Percentiles rank a stretch among this genome's conserved stretches.
phyloP scores from a whole-genome alignment of 371 early-diverging fungal genomes.

The Coemansia sp. region DNA sequence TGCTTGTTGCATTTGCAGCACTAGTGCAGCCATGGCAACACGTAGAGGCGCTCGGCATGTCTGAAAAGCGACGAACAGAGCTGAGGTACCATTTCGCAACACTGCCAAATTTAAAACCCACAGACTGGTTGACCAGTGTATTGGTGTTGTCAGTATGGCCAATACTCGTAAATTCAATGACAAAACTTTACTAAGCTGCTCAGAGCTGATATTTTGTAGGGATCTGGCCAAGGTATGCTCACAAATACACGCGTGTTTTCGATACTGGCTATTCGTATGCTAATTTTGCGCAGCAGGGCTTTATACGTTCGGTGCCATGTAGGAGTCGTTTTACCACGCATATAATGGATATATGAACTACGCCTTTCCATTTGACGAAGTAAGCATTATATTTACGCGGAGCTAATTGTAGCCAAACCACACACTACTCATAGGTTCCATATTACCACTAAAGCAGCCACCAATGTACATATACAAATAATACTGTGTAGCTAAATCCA shows the following conservation, averaged over 20 bases:
- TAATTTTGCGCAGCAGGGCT: not conserved
- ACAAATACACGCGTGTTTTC: not conserved
- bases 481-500: slow-evolving; percentile 70
- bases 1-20: slow-evolving; percentile 10
- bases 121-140: too few relatives aligned
- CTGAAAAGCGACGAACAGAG: slow-evolving; percentile 38
- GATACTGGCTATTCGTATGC: not conserved
- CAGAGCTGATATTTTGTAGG: slow-evolving; percentile 25
- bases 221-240: slow-evolving; percentile 1
- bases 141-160: too few relatives aligned
- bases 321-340: slow-evolving; percentile 88
- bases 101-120: not conserved
- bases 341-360: slow-evolving; percentile 78
- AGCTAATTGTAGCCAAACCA: not conserved
- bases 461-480: not conserved
- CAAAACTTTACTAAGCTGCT: not conserved
- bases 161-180: not conserved
- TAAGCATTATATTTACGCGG: slow-evolving; percentile 15
- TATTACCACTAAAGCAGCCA: not conserved
- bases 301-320: not conserved
- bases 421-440: not conserved
- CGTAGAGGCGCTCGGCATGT: slow-evolving; percentile 38
- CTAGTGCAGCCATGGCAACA: slow-evolving; percentile 8
- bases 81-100: slow-evolving; percentile 26
- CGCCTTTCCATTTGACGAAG: slow-evolving; percentile 91